Evolutionary conservation across 23 red algal species (phyloP).

Genomic region (Gracilaria domingensis): DNA sequence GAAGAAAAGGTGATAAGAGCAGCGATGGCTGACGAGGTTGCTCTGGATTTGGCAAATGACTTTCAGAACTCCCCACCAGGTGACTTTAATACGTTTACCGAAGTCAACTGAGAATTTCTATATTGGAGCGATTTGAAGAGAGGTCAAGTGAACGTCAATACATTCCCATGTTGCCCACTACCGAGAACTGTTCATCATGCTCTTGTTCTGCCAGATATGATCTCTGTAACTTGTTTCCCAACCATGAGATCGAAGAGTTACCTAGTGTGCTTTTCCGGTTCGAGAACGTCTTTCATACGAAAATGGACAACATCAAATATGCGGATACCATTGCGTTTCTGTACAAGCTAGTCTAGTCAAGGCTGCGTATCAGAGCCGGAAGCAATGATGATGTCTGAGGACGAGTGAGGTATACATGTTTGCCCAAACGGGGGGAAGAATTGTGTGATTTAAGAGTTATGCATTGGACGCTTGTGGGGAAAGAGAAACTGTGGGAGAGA

Average conservation of each 20-base stretch:
- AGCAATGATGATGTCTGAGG: background rate
- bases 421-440: too few species aligned
- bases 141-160: background rate
- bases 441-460: too few species aligned
- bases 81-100: too few species aligned
- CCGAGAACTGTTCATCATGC: too few species aligned
- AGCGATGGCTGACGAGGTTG: background rate
- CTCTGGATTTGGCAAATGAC: background rate
- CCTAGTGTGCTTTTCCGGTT: background rate
- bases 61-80: constrained; percentile 1
- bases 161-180: background rate
- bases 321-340: background rate
- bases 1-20: constrained; percentile 35
- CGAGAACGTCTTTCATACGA: too few species aligned
- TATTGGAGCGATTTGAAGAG: background rate
- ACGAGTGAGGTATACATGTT: too few species aligned
- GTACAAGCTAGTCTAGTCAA: background rate
- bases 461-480: too few species aligned
- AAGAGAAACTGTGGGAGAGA: background rate
- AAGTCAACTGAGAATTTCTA: background rate
- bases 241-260: background rate
- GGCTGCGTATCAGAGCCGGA: background rate
- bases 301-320: too few species aligned
- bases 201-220: too few species aligned
- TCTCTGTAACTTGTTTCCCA: too few species aligned